These are phyloP conservation scores for Citrus maxima DNA, from an alignment of 345 rosid genomes.

Conservation along the genomic window DNA sequence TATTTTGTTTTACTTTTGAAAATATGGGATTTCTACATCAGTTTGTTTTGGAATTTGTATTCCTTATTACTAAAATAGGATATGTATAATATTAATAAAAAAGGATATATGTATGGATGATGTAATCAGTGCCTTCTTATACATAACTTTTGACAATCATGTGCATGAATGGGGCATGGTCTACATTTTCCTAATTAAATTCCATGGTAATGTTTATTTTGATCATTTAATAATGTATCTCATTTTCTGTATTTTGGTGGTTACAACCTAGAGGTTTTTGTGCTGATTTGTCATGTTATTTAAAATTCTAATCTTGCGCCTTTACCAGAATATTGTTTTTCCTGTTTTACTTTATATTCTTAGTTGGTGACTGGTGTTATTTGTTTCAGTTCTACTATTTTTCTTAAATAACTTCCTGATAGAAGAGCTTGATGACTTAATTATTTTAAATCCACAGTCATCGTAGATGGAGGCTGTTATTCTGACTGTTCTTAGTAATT, in stretches of 20 bases:
- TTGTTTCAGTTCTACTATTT: too few relatives aligned
- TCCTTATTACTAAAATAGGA: neutral
- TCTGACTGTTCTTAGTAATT: neutral
- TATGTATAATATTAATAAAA: neutral
- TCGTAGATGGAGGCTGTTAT: neutral
- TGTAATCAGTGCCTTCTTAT: neutral
- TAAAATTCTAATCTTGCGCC: neutral
- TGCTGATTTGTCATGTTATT: neutral
- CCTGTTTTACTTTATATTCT: neutral
- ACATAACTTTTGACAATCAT: neutral
- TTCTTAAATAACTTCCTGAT: neutral
- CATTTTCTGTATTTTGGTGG: neutral
- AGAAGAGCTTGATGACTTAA: neutral
- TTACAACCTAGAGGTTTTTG: neutral
- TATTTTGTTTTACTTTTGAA: too few relatives aligned
- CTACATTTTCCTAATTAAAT: neutral
- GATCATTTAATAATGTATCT: neutral
- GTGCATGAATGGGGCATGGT: neutral
- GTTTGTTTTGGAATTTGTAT: neutral
- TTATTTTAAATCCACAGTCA: neutral
- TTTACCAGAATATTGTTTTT: neutral
- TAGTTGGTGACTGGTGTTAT: neutral
- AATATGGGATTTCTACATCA: neutral
- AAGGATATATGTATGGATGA: neutral
- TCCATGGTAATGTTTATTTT: neutral